A percentile compares a stretch with the other conserved stretches of the same genome.
Evolutionary conservation across 257 asterid species (phyloP).

Genomic region (Nicotiana obtusifolia): DNA sequence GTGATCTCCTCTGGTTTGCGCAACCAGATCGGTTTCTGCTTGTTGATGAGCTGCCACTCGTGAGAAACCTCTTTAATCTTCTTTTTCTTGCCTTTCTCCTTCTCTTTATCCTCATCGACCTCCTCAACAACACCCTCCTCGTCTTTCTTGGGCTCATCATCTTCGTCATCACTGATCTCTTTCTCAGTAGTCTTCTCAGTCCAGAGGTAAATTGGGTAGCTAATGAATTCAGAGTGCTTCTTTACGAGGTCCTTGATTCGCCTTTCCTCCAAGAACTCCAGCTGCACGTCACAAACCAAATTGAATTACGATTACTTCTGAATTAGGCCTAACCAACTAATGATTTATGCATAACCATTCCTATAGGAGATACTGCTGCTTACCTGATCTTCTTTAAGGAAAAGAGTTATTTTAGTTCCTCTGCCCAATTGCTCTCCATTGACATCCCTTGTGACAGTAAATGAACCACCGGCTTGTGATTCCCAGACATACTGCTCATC

Average conservation of each 20-base stretch:
- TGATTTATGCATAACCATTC: neutral
- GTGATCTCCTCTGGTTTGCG: slow-evolving; percentile 81
- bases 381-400: slow-evolving; percentile 83
- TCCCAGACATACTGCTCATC: slow-evolving; percentile 83
- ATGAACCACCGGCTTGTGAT: slow-evolving; percentile 79
- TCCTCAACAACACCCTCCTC: slow-evolving; percentile 69
- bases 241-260: slow-evolving; percentile 72
- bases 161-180: slow-evolving; percentile 76
- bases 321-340: neutral
- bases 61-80: slow-evolving; percentile 77
- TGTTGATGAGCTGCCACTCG: slow-evolving; percentile 67
- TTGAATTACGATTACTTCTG: neutral
- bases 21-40: slow-evolving; percentile 82
- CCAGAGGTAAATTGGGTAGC: slow-evolving; percentile 80
- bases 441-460: slow-evolving; percentile 64
- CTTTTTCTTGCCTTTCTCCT: slow-evolving; percentile 62
- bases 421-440: slow-evolving; percentile 68
- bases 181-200: slow-evolving; percentile 73
- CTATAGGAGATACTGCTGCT: neutral
- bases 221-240: slow-evolving; percentile 80
- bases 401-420: slow-evolving; percentile 77
- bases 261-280: slow-evolving; percentile 77
- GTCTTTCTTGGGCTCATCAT: slow-evolving; percentile 71
- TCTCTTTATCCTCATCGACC: slow-evolving; percentile 63
- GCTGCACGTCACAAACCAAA: slow-evolving; percentile 19